Base-by-base conservation (phyloP, 306 rosid genomes). In the Pterocarpus santalinus region DNA sequence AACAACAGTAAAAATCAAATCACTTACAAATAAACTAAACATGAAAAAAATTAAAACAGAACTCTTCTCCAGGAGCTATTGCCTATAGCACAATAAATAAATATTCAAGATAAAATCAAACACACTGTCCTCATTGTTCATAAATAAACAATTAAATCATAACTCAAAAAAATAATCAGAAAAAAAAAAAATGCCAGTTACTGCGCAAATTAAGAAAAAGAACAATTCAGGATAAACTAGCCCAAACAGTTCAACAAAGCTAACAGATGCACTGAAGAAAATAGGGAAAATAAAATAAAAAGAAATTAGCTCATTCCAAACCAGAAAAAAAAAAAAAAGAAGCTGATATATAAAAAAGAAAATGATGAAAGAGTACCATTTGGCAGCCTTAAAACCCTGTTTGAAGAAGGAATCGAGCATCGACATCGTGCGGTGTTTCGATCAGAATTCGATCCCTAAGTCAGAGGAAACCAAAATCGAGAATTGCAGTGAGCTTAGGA, bases 381-480 rank as follows among this genome's bases (percentile, higher is more conserved):
- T 90, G 78, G 92, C 84, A 52, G 97, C 97, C 79, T 89, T 93
- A 81, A 95, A 95, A 85, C 96, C 97, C 87, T 88, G 85, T 92
- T 82, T 91, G 93, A 95, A 93, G 91, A 95, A 86, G 43, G 99
- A 91, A 78, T 87, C 92, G 75, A 95, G 93, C 92, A 91, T 89
- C 90, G 96, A 86, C 97, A 90, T 91, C 88, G 79, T 72, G 69
- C 13, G 5, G 70, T 55, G 41, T 78, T 69, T 32, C 55, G 81
- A 86, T 65, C 83, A 83, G 71, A 84, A 84, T 60, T 65, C 73
- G 76, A 63, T 47, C 74, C 80, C 89, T 74, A 34, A 73, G 8
- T 63, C 32, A 33, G 44, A 66, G 16, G 17, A 74, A 77, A 43
- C 74, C 64, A 9, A 72, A 75, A 82, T 53, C 22, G 80, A 64